Evolutionary conservation across 2,329 filamentous ascomycete genomes (phyloP), one percentile per base, ranked within the genome.

Genomic region (Beauveria sp.): DNA sequence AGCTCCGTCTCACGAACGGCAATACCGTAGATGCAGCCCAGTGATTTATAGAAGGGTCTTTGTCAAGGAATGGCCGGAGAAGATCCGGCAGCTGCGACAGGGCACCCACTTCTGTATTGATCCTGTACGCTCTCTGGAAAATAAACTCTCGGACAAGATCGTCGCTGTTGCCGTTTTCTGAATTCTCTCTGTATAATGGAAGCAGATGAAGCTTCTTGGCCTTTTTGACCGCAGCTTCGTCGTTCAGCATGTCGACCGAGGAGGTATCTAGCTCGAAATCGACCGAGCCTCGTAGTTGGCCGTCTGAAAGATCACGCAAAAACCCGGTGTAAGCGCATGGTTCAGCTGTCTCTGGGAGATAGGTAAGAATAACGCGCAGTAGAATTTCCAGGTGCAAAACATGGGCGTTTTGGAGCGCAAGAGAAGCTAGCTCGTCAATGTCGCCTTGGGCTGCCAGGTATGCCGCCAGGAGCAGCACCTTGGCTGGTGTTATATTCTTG

Each of bases 301-400:
- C 77, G 5, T 75, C 75, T 46, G 77, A 78, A 63, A 92, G 74
- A 58, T 85, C 80, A 66, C 81, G 73, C 20, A 92, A 69, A 57
- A 90, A 82, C 16, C 77, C 76, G 20, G 84, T 76, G 70, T 93
- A 93, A 51, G 78, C 71, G n/a, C 74, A 74, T 5, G 90, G 85
- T 5, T 82, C 82, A 5, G 85, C 70, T 49, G 82, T 87, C 72
- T 93, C 90, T 28, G 91, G 91, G 1, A 96, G 79, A 70, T 88
- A 90, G 22, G 87, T 90, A 51, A 96, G 80, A 24, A 96, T 75
- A 58, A 95, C 86, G 50, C 88, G 86, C 62, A 95, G 78, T 26
- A 90, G 71, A 16, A 91, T 76, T 61, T 89, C 84, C 50, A 82
- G 80, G 30, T 81, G 79, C 60, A 95, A 77, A 43, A 86, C 79